A percentile compares a stretch with the other conserved stretches of the same genome.
Evolutionary conservation across 2,329 filamentous ascomycete species (phyloP).

Genomic region (Metarhizium sp.): DNA sequence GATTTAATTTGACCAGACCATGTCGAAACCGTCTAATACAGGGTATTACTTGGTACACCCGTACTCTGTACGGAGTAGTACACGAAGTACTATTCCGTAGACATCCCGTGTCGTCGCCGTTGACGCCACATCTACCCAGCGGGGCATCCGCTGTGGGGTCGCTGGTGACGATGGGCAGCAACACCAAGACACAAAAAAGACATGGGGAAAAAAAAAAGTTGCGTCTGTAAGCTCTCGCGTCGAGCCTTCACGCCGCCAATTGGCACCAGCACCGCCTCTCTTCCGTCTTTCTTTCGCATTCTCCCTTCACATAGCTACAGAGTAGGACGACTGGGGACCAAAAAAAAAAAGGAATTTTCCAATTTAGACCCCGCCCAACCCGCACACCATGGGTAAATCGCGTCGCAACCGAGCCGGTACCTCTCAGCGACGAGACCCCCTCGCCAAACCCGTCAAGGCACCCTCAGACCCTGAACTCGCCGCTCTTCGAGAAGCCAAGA

Average conservation of each 20-base stretch:
- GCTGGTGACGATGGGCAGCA: no score
- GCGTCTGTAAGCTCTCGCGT: neutral
- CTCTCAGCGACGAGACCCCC: slow-evolving; percentile 42
- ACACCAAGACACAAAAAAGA: neutral
- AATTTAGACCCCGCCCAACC: no score
- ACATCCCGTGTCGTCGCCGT: no score
- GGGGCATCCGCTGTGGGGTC: no score
- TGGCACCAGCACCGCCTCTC: neutral
- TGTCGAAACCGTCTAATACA: no score
- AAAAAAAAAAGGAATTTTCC: neutral
- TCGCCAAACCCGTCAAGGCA: slow-evolving; percentile 48
- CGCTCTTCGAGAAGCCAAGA: slow-evolving; percentile 51
- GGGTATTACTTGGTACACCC: no score
- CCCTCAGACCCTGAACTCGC: slow-evolving; percentile 55
- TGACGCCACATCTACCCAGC: no score
- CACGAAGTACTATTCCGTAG: no score
- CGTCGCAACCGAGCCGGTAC: slow-evolving; percentile 41
- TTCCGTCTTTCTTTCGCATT: neutral
- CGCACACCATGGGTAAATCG: slow-evolving; percentile 46
- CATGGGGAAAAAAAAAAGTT: neutral
- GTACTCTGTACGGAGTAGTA: no score
- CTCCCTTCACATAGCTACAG: neutral
- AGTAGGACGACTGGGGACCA: neutral
- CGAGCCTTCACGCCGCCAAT: neutral
- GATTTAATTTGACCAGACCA: no score